Conservation (phyloP, 495 filamentous ascomycete genomes). For the Podospora australis region DNA sequence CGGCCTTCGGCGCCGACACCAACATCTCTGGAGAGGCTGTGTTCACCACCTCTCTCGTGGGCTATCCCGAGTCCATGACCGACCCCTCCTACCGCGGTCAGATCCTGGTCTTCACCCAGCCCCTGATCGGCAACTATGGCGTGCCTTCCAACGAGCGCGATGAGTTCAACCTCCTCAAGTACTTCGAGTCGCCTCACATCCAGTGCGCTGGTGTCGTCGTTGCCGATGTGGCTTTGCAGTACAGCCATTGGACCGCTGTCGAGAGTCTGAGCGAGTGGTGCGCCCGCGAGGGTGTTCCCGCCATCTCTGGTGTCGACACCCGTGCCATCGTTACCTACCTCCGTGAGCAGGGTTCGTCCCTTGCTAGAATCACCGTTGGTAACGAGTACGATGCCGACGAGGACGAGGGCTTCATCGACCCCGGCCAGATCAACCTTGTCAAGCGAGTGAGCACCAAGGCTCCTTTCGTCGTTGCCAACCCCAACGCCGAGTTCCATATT, state of each 20-base stretch:
- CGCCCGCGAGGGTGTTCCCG: slow-evolving; percentile 88
- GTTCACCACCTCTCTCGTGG: slow-evolving; percentile 89
- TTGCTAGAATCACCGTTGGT: slow-evolving; percentile 90
- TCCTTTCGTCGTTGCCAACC: slow-evolving; percentile 85
- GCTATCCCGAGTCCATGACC: slow-evolving; percentile 96
- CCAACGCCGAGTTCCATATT: slow-evolving; percentile 75
- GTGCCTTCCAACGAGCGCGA: slow-evolving; percentile 75
- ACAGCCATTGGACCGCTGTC: slow-evolving; percentile 98
- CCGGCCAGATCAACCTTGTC: slow-evolving; percentile 92
- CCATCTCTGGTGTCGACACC: slow-evolving; percentile 95
- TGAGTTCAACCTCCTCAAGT: slow-evolving; percentile 71
- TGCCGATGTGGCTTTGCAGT: slow-evolving; percentile 83
- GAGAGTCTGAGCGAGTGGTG: slow-evolving; percentile 93
- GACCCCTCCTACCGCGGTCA: slow-evolving; percentile 98
- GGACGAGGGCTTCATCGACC: slow-evolving; percentile 92
- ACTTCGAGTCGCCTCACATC: slow-evolving; percentile 95
- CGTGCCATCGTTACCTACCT: slow-evolving; percentile 92
- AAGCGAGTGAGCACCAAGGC: slow-evolving; percentile 94
- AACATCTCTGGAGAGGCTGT: slow-evolving; percentile 93
- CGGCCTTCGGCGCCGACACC: slow-evolving; percentile 83
- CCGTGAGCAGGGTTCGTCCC: slow-evolving; percentile 90
- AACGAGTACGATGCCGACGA: slow-evolving; percentile 98
- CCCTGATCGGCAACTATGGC: slow-evolving; percentile 97
- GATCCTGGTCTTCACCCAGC: slow-evolving; percentile 96
- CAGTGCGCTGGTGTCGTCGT: slow-evolving; percentile 95